Evolutionary conservation across 371 early-diverging fungal species (phyloP).

Genomic region (Fennellomyces sp.): DNA sequence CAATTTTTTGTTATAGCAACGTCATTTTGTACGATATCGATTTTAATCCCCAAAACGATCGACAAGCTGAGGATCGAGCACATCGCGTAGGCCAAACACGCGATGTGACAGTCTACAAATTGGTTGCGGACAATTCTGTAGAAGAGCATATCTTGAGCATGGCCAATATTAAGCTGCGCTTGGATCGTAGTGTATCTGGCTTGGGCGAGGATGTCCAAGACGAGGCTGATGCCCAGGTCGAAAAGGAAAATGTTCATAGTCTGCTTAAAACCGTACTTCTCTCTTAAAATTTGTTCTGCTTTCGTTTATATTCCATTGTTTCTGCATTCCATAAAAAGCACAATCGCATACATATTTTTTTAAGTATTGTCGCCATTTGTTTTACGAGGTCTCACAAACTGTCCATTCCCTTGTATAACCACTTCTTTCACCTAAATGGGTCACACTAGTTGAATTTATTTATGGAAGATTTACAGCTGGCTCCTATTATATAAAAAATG

Average conservation of each 20-base stretch:
- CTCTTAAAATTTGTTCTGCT: constrained; percentile 2
- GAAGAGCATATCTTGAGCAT: constrained; percentile 75
- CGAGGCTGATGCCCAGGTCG: constrained; percentile 4
- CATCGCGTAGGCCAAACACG: constrained; percentile 93
- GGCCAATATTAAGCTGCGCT: constrained; percentile 72
- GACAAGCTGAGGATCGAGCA: constrained; percentile 93
- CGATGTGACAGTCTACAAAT: constrained; percentile 78
- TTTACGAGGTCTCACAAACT: too few relatives aligned
- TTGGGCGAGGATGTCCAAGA: neutral
- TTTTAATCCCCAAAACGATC: constrained; percentile 96
- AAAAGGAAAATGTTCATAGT: constrained; percentile 14
- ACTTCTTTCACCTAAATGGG: too few relatives aligned
- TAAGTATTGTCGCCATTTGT: too few relatives aligned
- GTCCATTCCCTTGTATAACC: too few relatives aligned
- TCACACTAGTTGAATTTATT: too few relatives aligned
- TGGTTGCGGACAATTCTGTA: constrained; percentile 74
- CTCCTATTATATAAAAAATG: too few relatives aligned
- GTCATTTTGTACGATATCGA: constrained; percentile 93
- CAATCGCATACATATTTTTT: too few relatives aligned
- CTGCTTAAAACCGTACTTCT: constrained; percentile 14
- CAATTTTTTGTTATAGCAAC: constrained; percentile 33
- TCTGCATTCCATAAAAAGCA: too few relatives aligned
- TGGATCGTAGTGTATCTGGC: constrained; percentile 70
- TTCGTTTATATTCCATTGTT: neutral
- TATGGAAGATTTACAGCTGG: too few relatives aligned